Evolutionary conservation across 2,329 filamentous ascomycete genomes (phyloP).

Genomic region (Cordyceps cicadae): DNA sequence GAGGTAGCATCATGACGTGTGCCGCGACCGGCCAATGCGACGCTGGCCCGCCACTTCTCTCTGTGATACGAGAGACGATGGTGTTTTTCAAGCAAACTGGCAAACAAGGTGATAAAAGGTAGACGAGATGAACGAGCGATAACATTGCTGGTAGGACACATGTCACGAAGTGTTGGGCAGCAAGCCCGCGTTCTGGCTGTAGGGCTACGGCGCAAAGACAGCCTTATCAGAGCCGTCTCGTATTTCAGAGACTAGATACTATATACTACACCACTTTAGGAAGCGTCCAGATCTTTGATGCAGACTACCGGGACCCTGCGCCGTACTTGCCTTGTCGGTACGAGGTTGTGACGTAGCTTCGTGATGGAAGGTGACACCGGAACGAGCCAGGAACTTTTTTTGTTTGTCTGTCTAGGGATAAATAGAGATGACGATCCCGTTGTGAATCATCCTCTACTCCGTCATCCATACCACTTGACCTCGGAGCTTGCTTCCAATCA

Average conservation of each 20-base stretch:
- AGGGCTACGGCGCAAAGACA: neutral
- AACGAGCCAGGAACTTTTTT: neutral
- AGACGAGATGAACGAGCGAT: neutral
- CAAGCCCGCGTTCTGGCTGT: neutral
- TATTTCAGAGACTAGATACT: neutral
- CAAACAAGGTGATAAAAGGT: neutral
- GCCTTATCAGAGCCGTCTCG: neutral
- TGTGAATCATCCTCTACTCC: neutral
- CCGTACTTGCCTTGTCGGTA: neutral
- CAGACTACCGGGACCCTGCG: neutral
- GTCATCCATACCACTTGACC: neutral
- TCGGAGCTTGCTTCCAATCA: neutral
- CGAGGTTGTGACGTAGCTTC: slow-evolving; percentile 1
- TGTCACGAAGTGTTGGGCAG: neutral
- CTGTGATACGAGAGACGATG: neutral
- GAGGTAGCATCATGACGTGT: neutral
- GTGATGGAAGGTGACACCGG: neutral
- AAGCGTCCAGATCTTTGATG: neutral
- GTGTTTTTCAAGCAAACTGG: neutral
- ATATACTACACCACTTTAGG: too few relatives aligned
- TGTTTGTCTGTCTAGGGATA: neutral
- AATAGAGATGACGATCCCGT: neutral
- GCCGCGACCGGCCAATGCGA: neutral
- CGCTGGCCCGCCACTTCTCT: neutral
- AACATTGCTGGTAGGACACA: too few relatives aligned